Evolutionary conservation across 2,329 filamentous ascomycete genomes (phyloP).

Genomic region (Colletotrichum navitas): DNA sequence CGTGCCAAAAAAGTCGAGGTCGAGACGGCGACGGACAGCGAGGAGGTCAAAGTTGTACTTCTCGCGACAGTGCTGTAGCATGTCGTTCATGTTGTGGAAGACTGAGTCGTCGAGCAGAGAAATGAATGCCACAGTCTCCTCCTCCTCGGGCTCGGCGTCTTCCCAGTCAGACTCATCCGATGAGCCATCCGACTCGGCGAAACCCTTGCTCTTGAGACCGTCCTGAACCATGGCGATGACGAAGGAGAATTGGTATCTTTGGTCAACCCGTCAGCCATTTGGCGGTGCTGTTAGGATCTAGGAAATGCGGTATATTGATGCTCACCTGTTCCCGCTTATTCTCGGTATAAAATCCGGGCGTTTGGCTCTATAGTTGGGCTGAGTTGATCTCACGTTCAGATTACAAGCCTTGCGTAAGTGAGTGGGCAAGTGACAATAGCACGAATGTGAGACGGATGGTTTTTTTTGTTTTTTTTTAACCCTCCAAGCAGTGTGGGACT

Average conservation of each 20-base stretch:
- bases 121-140: constrained; percentile 70
- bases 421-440: neutral
- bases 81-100: constrained; percentile 72
- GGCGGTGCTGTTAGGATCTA: neutral
- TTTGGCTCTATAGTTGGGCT: neutral
- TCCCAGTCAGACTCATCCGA: constrained; percentile 64
- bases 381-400: neutral
- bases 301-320: neutral
- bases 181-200: constrained; percentile 37
- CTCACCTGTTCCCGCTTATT: neutral
- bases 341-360: neutral
- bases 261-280: neutral
- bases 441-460: constrained; percentile 6
- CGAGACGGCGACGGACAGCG: constrained; percentile 66
- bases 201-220: constrained; percentile 13
- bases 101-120: constrained; percentile 77
- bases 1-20: constrained; percentile 78
- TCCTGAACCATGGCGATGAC: constrained; percentile 20
- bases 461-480: constrained; percentile 17
- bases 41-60: constrained; percentile 77
- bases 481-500: constrained; percentile 16
- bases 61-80: constrained; percentile 77
- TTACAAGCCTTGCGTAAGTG: constrained; percentile 1
- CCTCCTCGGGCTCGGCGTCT: constrained; percentile 72
- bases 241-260: neutral